Percentiles rank a stretch among this genome's conserved stretches.
phyloP scores from a whole-genome alignment of 495 filamentous ascomycete genomes.

The Neurospora sp. region DNA sequence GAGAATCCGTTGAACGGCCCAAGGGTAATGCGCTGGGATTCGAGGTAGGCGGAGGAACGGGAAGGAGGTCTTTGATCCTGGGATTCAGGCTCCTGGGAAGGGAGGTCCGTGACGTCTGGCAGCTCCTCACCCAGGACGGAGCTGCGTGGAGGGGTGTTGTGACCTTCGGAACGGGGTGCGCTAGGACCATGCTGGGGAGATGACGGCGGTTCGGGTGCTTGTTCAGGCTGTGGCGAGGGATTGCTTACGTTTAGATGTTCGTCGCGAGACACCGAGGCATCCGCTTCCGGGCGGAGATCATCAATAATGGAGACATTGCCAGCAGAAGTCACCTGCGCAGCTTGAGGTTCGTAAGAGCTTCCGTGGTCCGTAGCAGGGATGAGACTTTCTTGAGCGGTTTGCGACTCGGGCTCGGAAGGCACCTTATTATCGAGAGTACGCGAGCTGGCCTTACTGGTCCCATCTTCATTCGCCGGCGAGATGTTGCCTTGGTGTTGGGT shows the following conservation, averaged over 20 bases:
- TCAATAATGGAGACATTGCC: conserved; percentile 10
- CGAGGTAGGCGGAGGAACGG: neutral
- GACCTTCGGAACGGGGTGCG: conserved; percentile 1
- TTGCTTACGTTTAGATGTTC: conserved; percentile 12
- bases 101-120: neutral
- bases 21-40: conserved; percentile 18
- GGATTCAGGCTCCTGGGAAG: neutral
- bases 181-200: neutral
- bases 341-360: neutral
- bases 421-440: conserved; percentile 9
- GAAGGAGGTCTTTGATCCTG: neutral
- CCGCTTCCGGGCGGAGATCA: conserved; percentile 15
- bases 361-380: conserved; percentile 8
- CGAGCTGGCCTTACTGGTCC: neutral
- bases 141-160: neutral
- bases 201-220: conserved; percentile 9
- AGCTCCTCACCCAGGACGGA: neutral
- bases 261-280: conserved; percentile 8
- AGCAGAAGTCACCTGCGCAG: neutral
- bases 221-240: conserved; percentile 19
- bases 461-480: neutral
- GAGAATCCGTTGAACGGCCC: conserved; percentile 20
- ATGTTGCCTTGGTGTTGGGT: neutral
- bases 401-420: conserved; percentile 1
- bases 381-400: conserved; percentile 8